A percentile compares a stretch with the other conserved stretches of the same genome.
These are phyloP conservation scores for Zoysia japonica DNA, from an alignment of 176 grass and related monocot genomes.

Conservation along the genomic window DNA sequence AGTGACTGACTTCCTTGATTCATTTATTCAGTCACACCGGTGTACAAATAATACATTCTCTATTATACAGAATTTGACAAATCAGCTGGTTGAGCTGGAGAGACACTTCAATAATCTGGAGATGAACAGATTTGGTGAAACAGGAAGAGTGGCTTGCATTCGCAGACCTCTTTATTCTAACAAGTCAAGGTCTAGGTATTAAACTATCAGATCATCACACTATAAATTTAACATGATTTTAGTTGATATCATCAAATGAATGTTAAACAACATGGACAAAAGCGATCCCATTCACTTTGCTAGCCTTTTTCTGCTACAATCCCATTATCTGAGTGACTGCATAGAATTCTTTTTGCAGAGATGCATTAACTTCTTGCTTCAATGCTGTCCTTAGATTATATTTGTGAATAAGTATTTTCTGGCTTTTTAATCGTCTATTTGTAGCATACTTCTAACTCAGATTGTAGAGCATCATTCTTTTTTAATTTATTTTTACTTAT, in stretches of 20 bases:
- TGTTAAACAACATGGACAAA: slow-evolving; percentile 18
- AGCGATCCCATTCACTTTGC: slow-evolving; percentile 8
- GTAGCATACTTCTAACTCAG: background rate
- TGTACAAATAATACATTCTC: slow-evolving; percentile 22
- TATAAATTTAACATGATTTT: slow-evolving; percentile 27
- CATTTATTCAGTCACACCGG: background rate
- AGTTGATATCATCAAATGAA: slow-evolving; percentile 27
- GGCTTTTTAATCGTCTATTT: slow-evolving; percentile 19
- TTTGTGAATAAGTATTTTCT: slow-evolving; percentile 14
- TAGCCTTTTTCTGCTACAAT: slow-evolving; percentile 3
- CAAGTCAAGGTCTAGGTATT: slow-evolving; percentile 61
- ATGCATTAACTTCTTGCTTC: background rate
- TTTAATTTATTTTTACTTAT: background rate
- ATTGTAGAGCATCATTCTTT: background rate
- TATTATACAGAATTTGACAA: slow-evolving; percentile 75
- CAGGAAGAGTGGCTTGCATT: slow-evolving; percentile 57
- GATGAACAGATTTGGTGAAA: slow-evolving; percentile 85
- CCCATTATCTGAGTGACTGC: background rate
- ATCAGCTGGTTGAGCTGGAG: slow-evolving; percentile 85
- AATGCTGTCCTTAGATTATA: background rate
- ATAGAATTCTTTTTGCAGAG: background rate
- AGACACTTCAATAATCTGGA: slow-evolving; percentile 95
- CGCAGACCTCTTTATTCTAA: slow-evolving; percentile 60
- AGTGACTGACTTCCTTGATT: background rate
- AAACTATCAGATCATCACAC: background rate